phyloP scores from a whole-genome alignment of 2,329 filamentous ascomycete genomes.

The Colletotrichum cereale region DNA sequence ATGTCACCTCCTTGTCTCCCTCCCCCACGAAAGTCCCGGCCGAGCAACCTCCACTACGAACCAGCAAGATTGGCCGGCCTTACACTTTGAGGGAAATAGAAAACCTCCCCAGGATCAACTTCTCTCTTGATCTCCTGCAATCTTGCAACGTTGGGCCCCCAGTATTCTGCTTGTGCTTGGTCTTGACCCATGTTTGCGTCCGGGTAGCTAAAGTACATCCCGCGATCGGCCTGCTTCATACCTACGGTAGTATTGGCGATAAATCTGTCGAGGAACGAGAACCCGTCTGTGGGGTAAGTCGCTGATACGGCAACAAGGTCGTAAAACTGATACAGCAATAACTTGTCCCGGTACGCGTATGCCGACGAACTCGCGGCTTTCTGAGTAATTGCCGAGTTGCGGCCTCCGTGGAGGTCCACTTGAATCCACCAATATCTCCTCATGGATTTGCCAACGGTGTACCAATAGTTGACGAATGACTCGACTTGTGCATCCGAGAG shows the following conservation, averaged over 20 bases:
- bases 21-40: no score
- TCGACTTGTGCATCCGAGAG: slow-evolving; percentile 44
- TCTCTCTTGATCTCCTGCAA: slow-evolving; percentile 51
- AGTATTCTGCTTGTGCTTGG: slow-evolving; percentile 52
- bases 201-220: slow-evolving; percentile 58
- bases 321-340: slow-evolving; percentile 64
- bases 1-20: no score
- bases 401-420: slow-evolving; percentile 51
- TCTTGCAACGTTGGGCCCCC: slow-evolving; percentile 50
- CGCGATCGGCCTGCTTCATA: slow-evolving; percentile 48
- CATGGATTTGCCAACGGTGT: slow-evolving; percentile 40
- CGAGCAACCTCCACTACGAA: no score
- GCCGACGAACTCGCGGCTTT: slow-evolving; percentile 46
- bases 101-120: slow-evolving; percentile 54
- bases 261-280: slow-evolving; percentile 51
- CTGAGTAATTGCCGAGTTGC: slow-evolving; percentile 52
- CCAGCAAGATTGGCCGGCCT: background rate
- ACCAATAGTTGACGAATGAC: slow-evolving; percentile 47
- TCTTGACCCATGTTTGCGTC: slow-evolving; percentile 51
- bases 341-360: slow-evolving; percentile 56
- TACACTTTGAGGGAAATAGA: slow-evolving; percentile 56
- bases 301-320: slow-evolving; percentile 50
- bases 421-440: slow-evolving; percentile 51
- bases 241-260: slow-evolving; percentile 49
- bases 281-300: slow-evolving; percentile 50